Base-by-base conservation (phyloP, 2,329 filamentous ascomycete genomes). In the Penicillium sp. region DNA sequence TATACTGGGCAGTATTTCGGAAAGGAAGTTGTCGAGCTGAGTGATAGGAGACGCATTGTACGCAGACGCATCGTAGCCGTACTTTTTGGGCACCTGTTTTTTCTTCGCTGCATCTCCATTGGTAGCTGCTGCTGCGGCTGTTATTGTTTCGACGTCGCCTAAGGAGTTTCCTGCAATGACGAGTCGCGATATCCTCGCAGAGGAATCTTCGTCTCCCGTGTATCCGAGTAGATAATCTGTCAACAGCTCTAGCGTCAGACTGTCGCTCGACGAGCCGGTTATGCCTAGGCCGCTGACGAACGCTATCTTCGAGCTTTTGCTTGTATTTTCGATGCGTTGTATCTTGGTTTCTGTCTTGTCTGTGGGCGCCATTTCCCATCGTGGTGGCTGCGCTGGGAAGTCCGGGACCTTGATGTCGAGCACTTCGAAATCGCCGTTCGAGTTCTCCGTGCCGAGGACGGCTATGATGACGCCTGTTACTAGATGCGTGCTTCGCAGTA, bases 391-490 rank as follows among this genome's bases (percentile, higher is more conserved):
- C 0, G 86, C 84, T 16, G 93, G 83, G 4, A 99, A 76, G 68
- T 97, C 91, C 6, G 94, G 90, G 45, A 96, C 86, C 67, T 92
- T 90, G 63, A 96, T 80, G 72, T 96, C 93, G 42, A 97, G 81
- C 6, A 96, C 88, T 65, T 97, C 91, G 59, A 99, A 91, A 64
- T 96, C 90, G 61, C 94, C 94, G 73, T 93, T 88, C 52, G 84
- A 81, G 66, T 96, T 97, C 70, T 99, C 94, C 0, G 91, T 96
- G 35, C 94, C 94, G 77, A 99, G 84, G 3, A 92, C 91, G n/a
- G 91, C 92, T 43, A 97, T 83, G 65, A 99, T 91, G 65, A 90
- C 95, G 24, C 94, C 94, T 0, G 94, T 99, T 2, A 96, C 93
- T 7, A 97, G 81, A 59, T 90, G 79, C 23, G 88, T 80, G 1